Evolutionary conservation across 306 rosid species (phyloP).

Genomic region (Prunus mume): DNA sequence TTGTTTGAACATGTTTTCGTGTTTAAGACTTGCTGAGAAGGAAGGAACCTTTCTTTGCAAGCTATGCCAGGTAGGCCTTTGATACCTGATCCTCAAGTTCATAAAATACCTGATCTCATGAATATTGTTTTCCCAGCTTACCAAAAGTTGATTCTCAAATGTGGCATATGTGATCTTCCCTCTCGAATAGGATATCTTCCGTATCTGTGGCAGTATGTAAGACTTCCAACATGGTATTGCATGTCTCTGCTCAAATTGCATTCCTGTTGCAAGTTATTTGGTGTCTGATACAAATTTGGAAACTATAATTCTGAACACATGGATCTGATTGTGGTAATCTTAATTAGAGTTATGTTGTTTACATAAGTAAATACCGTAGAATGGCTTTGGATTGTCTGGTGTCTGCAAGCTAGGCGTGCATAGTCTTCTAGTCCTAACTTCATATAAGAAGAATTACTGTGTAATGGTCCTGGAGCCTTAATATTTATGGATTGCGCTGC

Average conservation of each 20-base stretch:
- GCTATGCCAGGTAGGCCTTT: background rate
- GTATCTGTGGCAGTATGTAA: background rate
- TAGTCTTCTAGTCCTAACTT: background rate
- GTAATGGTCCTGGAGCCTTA: background rate
- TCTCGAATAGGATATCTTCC: slow-evolving; percentile 6
- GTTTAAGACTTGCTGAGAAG: background rate
- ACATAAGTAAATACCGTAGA: background rate
- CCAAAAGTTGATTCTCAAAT: background rate
- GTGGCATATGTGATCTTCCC: slow-evolving; percentile 12
- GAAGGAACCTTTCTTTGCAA: slow-evolving; percentile 9
- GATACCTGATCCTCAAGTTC: background rate
- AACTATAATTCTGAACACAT: background rate
- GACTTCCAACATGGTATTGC: background rate
- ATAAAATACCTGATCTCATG: slow-evolving; percentile 1
- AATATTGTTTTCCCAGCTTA: background rate
- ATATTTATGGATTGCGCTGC: slow-evolving; percentile 4
- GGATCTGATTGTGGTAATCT: background rate
- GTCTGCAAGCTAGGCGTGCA: background rate
- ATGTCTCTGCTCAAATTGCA: background rate
- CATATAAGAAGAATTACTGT: background rate
- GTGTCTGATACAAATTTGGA: slow-evolving; percentile 15
- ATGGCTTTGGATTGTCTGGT: background rate
- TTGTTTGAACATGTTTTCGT: background rate
- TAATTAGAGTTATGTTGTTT: slow-evolving; percentile 6
- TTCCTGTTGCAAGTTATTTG: background rate